Evolutionary conservation across 2,329 filamentous ascomycete species (phyloP).

Genomic region (Rachicladosporium sp.): DNA sequence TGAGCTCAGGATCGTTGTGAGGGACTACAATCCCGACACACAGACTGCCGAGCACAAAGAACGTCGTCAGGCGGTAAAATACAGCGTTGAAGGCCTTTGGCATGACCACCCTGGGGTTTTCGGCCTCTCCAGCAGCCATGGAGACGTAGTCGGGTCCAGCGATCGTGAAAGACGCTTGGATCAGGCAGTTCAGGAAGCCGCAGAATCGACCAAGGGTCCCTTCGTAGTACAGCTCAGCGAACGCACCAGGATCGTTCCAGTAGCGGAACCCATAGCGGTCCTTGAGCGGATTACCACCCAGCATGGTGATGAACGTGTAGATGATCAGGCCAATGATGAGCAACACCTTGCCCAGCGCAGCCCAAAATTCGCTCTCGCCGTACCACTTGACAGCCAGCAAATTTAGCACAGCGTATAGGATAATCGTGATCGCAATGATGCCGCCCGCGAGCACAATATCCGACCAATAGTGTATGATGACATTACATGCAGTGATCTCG

Average conservation of each 20-base stretch:
- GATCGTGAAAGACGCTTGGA: conserved; percentile 57
- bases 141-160: conserved; percentile 56
- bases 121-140: conserved; percentile 55
- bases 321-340: conserved; percentile 58
- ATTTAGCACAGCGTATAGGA: conserved; percentile 51
- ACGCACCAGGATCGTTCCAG: conserved; percentile 50
- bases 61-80: conserved; percentile 63
- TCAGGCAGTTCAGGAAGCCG: conserved; percentile 65
- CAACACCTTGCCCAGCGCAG: conserved; percentile 44
- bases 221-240: conserved; percentile 44
- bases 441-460: conserved; percentile 37
- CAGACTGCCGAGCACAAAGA: conserved; percentile 64
- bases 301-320: conserved; percentile 73
- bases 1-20: conserved; percentile 52
- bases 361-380: conserved; percentile 65
- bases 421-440: conserved; percentile 48
- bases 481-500: conserved; percentile 33
- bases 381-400: conserved; percentile 62
- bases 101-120: conserved; percentile 57
- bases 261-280: conserved; percentile 63
- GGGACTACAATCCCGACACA: conserved; percentile 61
- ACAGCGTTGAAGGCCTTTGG: conserved; percentile 66
- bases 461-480: conserved; percentile 27
- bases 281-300: conserved; percentile 60
- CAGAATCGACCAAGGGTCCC: conserved; percentile 60